A percentile compares a stretch with the other conserved stretches of the same genome.
phyloP scores from a whole-genome alignment of 2,329 filamentous ascomycete genomes.

The Phaeomoniella chlamydospora region DNA sequence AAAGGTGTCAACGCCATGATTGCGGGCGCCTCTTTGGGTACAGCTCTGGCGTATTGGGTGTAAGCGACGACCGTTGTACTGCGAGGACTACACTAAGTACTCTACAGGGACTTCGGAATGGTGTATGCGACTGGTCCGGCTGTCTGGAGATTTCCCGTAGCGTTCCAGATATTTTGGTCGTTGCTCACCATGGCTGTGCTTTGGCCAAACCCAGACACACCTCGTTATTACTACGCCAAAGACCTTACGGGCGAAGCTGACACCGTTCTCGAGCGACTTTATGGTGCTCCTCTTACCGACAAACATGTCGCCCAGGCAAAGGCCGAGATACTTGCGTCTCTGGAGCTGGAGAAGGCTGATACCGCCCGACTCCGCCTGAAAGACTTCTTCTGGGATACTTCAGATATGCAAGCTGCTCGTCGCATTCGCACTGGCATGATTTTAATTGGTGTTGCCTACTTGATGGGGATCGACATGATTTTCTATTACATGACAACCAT shows the following conservation, averaged over 20 bases:
- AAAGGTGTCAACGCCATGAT: slow-evolving; percentile 16
- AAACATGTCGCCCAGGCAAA: slow-evolving; percentile 7
- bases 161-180: slow-evolving; percentile 12
- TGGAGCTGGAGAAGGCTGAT: slow-evolving; percentile 42
- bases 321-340: slow-evolving; percentile 40
- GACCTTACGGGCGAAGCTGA: slow-evolving; percentile 12
- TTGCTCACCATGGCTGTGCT: slow-evolving; percentile 11
- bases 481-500: slow-evolving; percentile 26
- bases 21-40: slow-evolving; percentile 9
- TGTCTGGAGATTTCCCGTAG: slow-evolving; percentile 18
- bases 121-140: slow-evolving; percentile 13
- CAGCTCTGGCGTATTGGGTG: slow-evolving; percentile 18
- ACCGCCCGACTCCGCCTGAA: slow-evolving; percentile 34
- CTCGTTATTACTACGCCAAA: slow-evolving; percentile 16
- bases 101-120: slow-evolving; percentile 15
- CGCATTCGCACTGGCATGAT: slow-evolving; percentile 19
- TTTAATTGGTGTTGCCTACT: slow-evolving; percentile 25
- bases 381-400: slow-evolving; percentile 18
- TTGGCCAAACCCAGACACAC: slow-evolving; percentile 14
- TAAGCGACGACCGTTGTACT: slow-evolving; percentile 4
- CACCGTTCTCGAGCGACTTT: slow-evolving; percentile 11
- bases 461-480: slow-evolving; percentile 27
- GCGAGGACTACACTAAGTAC: not conserved
- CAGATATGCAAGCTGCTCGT: slow-evolving; percentile 12
- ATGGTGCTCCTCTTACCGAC: slow-evolving; percentile 7